Evolutionary conservation across 805 yeast genomes (phyloP).

Genomic region (Candida sphagnicola): DNA sequence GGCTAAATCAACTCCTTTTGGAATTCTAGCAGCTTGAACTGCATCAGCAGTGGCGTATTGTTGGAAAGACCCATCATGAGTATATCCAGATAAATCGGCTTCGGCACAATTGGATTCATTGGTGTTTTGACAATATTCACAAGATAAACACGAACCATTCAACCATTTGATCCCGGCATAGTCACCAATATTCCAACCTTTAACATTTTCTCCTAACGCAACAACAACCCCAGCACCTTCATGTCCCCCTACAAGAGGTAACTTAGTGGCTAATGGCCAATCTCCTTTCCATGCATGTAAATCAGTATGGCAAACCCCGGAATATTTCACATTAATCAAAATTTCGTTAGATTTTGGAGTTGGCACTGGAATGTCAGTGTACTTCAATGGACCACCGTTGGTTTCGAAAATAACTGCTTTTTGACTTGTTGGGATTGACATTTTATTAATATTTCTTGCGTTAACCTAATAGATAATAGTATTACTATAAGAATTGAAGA

Average conservation of each 20-base stretch:
- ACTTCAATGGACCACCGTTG: conserved; percentile 35
- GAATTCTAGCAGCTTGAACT: conserved; percentile 78
- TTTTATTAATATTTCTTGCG: background rate
- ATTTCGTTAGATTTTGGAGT: conserved; percentile 73
- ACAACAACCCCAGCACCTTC: conserved; percentile 89
- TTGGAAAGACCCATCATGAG: conserved; percentile 89
- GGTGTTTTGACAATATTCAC: conserved; percentile 69
- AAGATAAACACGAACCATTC: conserved; percentile 69
- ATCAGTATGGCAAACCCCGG: conserved; percentile 94
- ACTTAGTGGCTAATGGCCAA: conserved; percentile 76
- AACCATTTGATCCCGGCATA: conserved; percentile 83
- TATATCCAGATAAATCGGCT: conserved; percentile 72
- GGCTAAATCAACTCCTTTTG: conserved; percentile 71
- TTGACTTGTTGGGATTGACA: conserved; percentile 29
- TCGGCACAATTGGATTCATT: conserved; percentile 68
- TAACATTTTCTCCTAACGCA: conserved; percentile 66
- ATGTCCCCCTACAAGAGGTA: conserved; percentile 84
- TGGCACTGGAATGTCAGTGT: conserved; percentile 76
- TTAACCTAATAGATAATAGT: too few species aligned
- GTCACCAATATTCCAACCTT: conserved; percentile 73
- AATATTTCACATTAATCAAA: conserved; percentile 75
- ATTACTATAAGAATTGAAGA: too few species aligned
- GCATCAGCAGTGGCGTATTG: conserved; percentile 89
- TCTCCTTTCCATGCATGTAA: conserved; percentile 94
- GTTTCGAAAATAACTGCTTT: conserved; percentile 36